Percentiles rank a stretch among this genome's conserved stretches.
Conservation (phyloP, 441 rosid genomes). For the Mallotus repandus region DNA sequence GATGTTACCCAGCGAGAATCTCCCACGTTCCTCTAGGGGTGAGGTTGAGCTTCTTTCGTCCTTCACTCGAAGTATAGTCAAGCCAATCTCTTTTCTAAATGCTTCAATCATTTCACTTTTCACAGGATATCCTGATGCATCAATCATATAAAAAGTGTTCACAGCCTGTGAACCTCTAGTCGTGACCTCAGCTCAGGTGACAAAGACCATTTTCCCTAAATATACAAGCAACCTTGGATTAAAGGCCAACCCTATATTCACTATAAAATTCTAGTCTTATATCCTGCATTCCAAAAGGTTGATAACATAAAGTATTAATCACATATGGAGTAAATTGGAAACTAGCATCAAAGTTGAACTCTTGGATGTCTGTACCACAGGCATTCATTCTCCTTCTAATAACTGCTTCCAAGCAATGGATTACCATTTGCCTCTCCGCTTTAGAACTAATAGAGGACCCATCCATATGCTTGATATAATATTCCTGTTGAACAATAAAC, state of each 20-base stretch:
- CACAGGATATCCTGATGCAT: constrained; percentile 56
- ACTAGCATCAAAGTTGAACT: constrained; percentile 9
- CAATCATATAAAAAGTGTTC: constrained; percentile 65
- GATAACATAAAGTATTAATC: constrained; percentile 8
- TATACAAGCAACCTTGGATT: constrained; percentile 84
- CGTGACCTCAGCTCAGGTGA: constrained; percentile 84
- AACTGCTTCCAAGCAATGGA: constrained; percentile 92
- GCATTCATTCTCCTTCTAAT: constrained; percentile 73
- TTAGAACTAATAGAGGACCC: constrained; percentile 88
- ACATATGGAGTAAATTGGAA: neutral
- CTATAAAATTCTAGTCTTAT: constrained; percentile 77
- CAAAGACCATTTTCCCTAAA: constrained; percentile 92
- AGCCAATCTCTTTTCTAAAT: constrained; percentile 65
- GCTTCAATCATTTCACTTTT: constrained; percentile 62
- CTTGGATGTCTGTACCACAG: constrained; percentile 52
- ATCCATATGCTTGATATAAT: constrained; percentile 84
- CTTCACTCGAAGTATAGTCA: constrained; percentile 47
- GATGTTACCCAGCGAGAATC: constrained; percentile 64
- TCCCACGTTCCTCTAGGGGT: constrained; percentile 38
- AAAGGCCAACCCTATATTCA: constrained; percentile 79
- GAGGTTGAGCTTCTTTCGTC: constrained; percentile 44
- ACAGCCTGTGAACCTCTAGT: constrained; percentile 81
- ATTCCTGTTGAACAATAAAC: constrained; percentile 51
- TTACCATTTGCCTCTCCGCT: constrained; percentile 87
- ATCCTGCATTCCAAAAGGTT: constrained; percentile 50